Evolutionary conservation across 306 rosid species (phyloP), one percentile per base, ranked within the genome.

Genomic region (Glycine latifolia): DNA sequence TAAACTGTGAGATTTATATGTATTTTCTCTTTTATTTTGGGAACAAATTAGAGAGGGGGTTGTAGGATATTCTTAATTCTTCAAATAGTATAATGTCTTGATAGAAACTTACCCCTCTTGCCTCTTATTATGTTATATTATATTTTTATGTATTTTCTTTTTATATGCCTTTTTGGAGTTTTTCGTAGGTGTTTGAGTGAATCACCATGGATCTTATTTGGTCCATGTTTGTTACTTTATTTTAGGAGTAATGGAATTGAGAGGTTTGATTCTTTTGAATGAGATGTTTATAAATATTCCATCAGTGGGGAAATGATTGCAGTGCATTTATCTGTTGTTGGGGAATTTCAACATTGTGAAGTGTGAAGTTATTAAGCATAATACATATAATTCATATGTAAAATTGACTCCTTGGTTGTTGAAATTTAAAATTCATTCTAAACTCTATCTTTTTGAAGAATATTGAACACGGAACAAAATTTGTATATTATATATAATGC

Each of bases 391-490:
- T 53, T 79, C 37, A 41, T 46, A 47, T 69, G 49, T 62, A 39
- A 67, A 46, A 58, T 83, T 75, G 77, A 53, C 86, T 81, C 37
- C 26, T 20, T 54, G 72, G 33, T 4, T 71, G 47, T 67, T 55
- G 17, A 71, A n/a, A 79, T 61, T 73, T 54, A 55, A 65, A 53
- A 33, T 50, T 52, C 37, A 37, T 26, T 72, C 75, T 50, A 20
- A 47, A 61, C 39, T 68, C 67, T 72, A 15, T 77, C 77, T 79
- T 79, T 33, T 79, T 20, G 58, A 56, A 69, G 58, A 69, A n/a
- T 20, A 20, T 48, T 71, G 55, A 33, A 48, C 48, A 10, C 13
- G 44, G 69, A 50, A 68, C 47, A 80, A 52, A 75, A n/a, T 16
- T 48, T 15, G 13, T 79, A 35, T 62, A 4, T 33, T 26, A 65